phyloP scores from a whole-genome alignment of 1,284 basidiomycete genomes.

The Lentinus polychrous region DNA sequence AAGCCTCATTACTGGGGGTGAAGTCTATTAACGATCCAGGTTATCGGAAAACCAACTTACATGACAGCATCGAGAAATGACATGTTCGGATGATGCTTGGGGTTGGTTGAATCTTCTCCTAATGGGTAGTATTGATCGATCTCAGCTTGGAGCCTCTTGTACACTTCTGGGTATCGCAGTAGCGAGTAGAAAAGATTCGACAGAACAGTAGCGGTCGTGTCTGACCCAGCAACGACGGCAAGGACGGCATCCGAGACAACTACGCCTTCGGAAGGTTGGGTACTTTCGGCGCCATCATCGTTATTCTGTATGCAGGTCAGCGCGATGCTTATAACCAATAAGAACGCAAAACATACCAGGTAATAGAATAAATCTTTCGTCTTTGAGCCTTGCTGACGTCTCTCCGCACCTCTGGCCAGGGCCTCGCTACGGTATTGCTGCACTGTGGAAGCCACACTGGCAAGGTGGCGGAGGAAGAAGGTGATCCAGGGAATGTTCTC shows the following conservation, averaged over 20 bases:
- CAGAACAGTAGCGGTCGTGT: constrained; percentile 22
- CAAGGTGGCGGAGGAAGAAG: constrained; percentile 14
- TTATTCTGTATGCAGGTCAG: constrained; percentile 3
- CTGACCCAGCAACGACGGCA: constrained; percentile 26
- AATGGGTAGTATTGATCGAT: constrained; percentile 21
- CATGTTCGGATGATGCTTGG: constrained; percentile 18
- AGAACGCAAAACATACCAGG: constrained; percentile 10
- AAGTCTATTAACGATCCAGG: constrained; percentile 12
- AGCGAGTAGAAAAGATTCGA: constrained; percentile 17
- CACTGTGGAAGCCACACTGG: constrained; percentile 14
- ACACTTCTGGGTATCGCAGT: constrained; percentile 16
- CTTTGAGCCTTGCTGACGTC: constrained; percentile 12
- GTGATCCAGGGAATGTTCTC: constrained; percentile 21
- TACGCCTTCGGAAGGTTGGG: constrained; percentile 12
- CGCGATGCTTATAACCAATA: neutral
- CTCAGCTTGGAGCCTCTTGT: constrained; percentile 20
- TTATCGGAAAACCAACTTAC: constrained; percentile 21
- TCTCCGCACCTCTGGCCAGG: constrained; percentile 12
- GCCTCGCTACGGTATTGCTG: constrained; percentile 15
- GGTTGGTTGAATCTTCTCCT: constrained; percentile 20
- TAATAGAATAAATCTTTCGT: constrained; percentile 19
- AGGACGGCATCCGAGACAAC: constrained; percentile 18
- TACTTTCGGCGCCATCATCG: constrained; percentile 17
- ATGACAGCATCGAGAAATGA: constrained; percentile 25
- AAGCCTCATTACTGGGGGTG: constrained; percentile 47